These are phyloP conservation scores for Harrya chromipes DNA, from an alignment of 768 basidiomycete species.

Conservation along the genomic window DNA sequence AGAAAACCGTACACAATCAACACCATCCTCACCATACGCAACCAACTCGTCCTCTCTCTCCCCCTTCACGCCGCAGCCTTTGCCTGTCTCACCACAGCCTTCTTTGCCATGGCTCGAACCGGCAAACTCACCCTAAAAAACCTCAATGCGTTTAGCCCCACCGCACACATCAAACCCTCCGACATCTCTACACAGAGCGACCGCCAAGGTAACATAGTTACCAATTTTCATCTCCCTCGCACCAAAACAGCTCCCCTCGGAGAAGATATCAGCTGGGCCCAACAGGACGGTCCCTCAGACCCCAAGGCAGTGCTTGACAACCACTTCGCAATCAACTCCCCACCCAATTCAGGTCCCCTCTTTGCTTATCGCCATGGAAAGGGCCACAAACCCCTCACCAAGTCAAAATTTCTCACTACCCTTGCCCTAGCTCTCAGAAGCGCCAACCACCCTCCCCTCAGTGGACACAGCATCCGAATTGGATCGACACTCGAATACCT, in stretches of 20 bases:
- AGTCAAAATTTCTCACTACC: slow-evolving; percentile 25
- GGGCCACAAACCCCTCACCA: slow-evolving; percentile 25
- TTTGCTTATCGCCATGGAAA: slow-evolving; percentile 26
- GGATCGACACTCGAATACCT: slow-evolving; percentile 37
- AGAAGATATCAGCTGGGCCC: slow-evolving; percentile 11
- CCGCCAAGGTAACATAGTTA: slow-evolving; percentile 19
- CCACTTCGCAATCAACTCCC: slow-evolving; percentile 29
- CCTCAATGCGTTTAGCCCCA: not conserved
- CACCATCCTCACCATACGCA: not conserved
- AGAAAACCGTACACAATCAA: slow-evolving; percentile 11
- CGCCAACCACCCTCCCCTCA: not conserved
- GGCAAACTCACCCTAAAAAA: slow-evolving; percentile 13
- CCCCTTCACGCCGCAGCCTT: slow-evolving; percentile 36
- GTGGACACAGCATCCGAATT: slow-evolving; percentile 26
- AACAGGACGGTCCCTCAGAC: slow-evolving; percentile 7
- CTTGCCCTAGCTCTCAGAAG: too few relatives aligned
- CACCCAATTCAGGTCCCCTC: slow-evolving; percentile 16
- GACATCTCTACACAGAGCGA: not conserved
- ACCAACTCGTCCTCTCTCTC: not conserved
- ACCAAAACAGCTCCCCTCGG: slow-evolving; percentile 10
- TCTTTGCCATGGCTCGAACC: slow-evolving; percentile 31
- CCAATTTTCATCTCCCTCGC: slow-evolving; percentile 21
- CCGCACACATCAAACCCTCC: not conserved
- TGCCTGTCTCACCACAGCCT: slow-evolving; percentile 39
- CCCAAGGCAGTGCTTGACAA: slow-evolving; percentile 2